Conservation (phyloP, 169 alveolate genomes). For the Neospora caninum region DNA sequence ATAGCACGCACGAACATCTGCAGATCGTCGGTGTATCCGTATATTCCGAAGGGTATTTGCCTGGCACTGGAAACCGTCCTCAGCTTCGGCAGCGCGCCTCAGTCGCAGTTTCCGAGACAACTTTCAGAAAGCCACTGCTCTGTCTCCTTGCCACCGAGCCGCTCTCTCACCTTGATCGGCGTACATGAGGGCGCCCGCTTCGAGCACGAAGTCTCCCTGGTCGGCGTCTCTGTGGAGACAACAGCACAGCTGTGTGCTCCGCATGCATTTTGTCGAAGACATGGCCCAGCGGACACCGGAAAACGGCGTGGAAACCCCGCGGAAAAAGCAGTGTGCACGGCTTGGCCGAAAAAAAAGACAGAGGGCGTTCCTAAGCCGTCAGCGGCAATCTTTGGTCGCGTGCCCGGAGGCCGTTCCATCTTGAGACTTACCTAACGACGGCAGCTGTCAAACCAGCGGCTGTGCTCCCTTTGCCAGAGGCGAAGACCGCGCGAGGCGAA, state of each 20-base stretch:
- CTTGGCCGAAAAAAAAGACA: neutral
- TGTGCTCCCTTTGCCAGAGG: conserved; percentile 98
- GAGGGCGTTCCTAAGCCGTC: too few species aligned
- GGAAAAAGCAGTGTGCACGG: neutral
- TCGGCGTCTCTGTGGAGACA: conserved; percentile 91
- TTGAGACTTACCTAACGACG: conserved; percentile 79
- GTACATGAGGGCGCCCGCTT: conserved; percentile 98
- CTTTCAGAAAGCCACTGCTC: too few species aligned
- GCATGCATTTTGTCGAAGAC: neutral
- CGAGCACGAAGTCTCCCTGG: conserved; percentile 98
- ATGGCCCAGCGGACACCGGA: neutral
- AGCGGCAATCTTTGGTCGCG: too few species aligned
- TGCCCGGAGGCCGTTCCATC: neutral
- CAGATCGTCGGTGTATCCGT: too few species aligned
- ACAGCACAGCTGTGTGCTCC: conserved; percentile 86
- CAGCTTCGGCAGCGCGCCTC: too few species aligned
- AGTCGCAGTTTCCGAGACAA: too few species aligned
- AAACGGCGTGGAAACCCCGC: neutral
- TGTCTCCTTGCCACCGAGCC: too few species aligned
- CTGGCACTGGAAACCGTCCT: too few species aligned
- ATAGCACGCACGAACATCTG: neutral
- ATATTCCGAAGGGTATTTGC: too few species aligned
- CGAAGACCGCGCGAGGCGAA: conserved; percentile 95
- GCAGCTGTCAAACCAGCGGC: conserved; percentile 99
- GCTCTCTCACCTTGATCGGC: conserved; percentile 60